Conservation (phyloP, 2,329 filamentous ascomycete genomes). For the Fusarium multiceps region DNA sequence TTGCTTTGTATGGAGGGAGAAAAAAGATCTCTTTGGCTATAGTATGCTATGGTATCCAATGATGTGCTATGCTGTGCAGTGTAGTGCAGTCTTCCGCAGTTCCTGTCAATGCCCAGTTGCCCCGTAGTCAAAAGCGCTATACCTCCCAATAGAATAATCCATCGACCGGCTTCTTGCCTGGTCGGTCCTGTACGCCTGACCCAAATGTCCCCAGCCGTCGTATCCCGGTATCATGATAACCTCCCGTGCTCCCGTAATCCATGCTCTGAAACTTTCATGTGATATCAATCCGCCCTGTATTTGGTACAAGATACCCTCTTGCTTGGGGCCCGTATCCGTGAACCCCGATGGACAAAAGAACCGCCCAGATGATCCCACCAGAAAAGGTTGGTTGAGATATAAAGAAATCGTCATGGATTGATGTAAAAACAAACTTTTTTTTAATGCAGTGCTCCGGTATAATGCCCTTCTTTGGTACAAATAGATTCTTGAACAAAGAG, state of each 20-base stretch:
- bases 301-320: slow-evolving; percentile 48
- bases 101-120: slow-evolving; percentile 41
- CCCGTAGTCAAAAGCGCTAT: slow-evolving; percentile 37
- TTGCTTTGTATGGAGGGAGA: slow-evolving; percentile 41
- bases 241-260: slow-evolving; percentile 50
- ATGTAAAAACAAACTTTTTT: slow-evolving; percentile 52
- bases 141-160: slow-evolving; percentile 39
- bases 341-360: slow-evolving; percentile 40
- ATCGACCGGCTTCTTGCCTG: slow-evolving; percentile 43
- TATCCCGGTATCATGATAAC: slow-evolving; percentile 50
- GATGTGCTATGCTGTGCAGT: slow-evolving; percentile 45
- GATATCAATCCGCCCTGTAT: slow-evolving; percentile 48
- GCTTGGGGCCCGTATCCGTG: slow-evolving; percentile 42
- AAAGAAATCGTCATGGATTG: slow-evolving; percentile 40
- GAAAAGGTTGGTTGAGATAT: slow-evolving; percentile 30
- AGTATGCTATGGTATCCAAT: slow-evolving; percentile 47
- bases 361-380: slow-evolving; percentile 40
- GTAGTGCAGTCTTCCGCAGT: slow-evolving; percentile 47
- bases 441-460: slow-evolving; percentile 63
- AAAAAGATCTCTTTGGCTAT: slow-evolving; percentile 43
- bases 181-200: slow-evolving; percentile 44
- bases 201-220: slow-evolving; percentile 43
- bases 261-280: slow-evolving; percentile 51
- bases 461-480: slow-evolving; percentile 61
- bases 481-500: slow-evolving; percentile 46